Conservation (phyloP, 2,329 filamentous ascomycete genomes). For the Paraconiothyrium sp. region DNA sequence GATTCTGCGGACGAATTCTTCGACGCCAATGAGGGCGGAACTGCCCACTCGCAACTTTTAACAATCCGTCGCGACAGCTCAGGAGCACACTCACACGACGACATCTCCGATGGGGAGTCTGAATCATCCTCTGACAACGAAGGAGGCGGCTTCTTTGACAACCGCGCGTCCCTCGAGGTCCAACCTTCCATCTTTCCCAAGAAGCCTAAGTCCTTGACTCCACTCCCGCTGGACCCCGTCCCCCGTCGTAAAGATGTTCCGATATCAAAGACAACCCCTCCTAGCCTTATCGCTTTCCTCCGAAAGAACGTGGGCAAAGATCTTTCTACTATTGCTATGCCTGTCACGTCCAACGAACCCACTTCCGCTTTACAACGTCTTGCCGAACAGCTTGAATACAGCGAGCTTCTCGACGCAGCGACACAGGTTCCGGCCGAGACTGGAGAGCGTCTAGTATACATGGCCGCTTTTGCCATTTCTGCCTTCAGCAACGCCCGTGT, state of each 20-base stretch:
- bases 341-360: slow-evolving; percentile 94
- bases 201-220: slow-evolving; percentile 78
- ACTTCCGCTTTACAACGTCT: slow-evolving; percentile 86
- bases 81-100: slow-evolving; percentile 56
- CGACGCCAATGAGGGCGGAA: slow-evolving; percentile 74
- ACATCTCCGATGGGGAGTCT: slow-evolving; percentile 63
- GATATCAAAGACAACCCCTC: slow-evolving; percentile 79
- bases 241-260: slow-evolving; percentile 75
- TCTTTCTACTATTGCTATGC: slow-evolving; percentile 95
- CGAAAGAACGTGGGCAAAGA: slow-evolving; percentile 99
- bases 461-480: slow-evolving; percentile 91
- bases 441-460: slow-evolving; percentile 79
- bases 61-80: slow-evolving; percentile 75
- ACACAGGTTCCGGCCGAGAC: slow-evolving; percentile 61
- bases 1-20: slow-evolving; percentile 88
- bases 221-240: slow-evolving; percentile 77
- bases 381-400: slow-evolving; percentile 92
- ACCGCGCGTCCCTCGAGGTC: slow-evolving; percentile 43
- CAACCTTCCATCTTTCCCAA: slow-evolving; percentile 71
- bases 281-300: slow-evolving; percentile 91
- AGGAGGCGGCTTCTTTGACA: slow-evolving; percentile 53
- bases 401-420: slow-evolving; percentile 78
- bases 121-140: slow-evolving; percentile 71
- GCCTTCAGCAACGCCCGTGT: slow-evolving; percentile 82
- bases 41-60: slow-evolving; percentile 69